These are phyloP conservation scores for Diaporthe vexans DNA, from an alignment of 2,329 filamentous ascomycete genomes.

Conservation along the genomic window DNA sequence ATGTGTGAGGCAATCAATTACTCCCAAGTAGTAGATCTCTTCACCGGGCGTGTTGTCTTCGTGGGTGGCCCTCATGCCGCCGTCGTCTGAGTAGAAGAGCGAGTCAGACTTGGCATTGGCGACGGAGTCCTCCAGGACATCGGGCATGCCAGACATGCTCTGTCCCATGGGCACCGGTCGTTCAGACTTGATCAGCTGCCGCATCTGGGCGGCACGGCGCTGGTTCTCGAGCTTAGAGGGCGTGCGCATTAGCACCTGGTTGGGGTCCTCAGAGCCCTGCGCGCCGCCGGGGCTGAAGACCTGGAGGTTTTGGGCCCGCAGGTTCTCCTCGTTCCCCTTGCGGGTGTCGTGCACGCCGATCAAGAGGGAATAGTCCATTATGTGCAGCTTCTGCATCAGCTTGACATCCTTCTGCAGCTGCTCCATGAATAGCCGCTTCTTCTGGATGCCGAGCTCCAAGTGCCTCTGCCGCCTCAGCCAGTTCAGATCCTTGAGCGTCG, in stretches of 20 bases:
- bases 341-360: conserved; percentile 93
- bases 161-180: conserved; percentile 94
- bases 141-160: conserved; percentile 87
- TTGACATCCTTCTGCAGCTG: conserved; percentile 91
- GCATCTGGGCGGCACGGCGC: conserved; percentile 89
- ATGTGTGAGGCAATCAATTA: conserved; percentile 98
- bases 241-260: conserved; percentile 82
- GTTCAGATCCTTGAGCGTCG: conserved; percentile 96
- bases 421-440: conserved; percentile 88
- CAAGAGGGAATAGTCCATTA: conserved; percentile 98
- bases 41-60: conserved; percentile 88
- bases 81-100: conserved; percentile 94
- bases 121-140: conserved; percentile 83
- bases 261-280: conserved; percentile 65
- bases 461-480: conserved; percentile 90
- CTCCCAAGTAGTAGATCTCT: conserved; percentile 97
- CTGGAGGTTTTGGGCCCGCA: conserved; percentile 89
- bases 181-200: conserved; percentile 93
- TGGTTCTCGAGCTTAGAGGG: conserved; percentile 94
- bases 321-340: conserved; percentile 94
- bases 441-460: conserved; percentile 89
- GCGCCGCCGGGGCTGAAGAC: conserved; percentile 93
- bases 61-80: conserved; percentile 92
- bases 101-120: conserved; percentile 78
- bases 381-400: conserved; percentile 87